Evolutionary conservation across 805 yeast genomes (phyloP), one percentile per base, ranked within the genome.

Genomic region (Barnettozyma pratensis): DNA sequence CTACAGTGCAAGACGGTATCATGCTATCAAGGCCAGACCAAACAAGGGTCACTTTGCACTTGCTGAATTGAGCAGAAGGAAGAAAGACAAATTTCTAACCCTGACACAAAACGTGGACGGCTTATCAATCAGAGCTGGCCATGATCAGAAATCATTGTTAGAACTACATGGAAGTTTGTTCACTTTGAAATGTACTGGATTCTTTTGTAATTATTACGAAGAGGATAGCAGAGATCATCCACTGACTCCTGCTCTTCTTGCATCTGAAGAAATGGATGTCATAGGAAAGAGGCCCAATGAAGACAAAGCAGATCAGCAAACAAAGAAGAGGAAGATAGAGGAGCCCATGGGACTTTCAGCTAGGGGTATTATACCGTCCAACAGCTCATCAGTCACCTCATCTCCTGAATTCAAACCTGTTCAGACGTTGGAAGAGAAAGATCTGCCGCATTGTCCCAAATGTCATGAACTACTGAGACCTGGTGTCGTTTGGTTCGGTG

Each of bases 401-500:
- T 70, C 78, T 1, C 79, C 81, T 10, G 75, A 73, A 38, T 70
- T 75, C 43, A 57, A 66, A 3, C 80, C 83, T 3, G 72, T 75
- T 2, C 70, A 75, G n/a, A 61, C 68, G 12, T 65, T 88, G 1
- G 67, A 72, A 4, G 76, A 67, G 42, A 60, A 65, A 1, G 80
- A 79, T 2, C 71, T 88, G 9, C 96, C 96, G 1, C 75, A 65
- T 37, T 90, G 97, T 62, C 96, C 96, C 0, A 68, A 67, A 9
- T 90, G 97, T 61, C 61, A 70, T n/a, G 74, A 72, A 5, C 61
- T 85, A 10, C 66, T 90, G 49, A 71, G 97, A 26, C 97, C 97
- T 0, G 96, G 94, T 0, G 95, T 90, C 4, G 91, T 89, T 6
- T 90, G 96, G 97, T 88, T 85, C 66, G 97, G 97, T n/a, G 97